A percentile compares a stretch with the other conserved stretches of the same genome.
phyloP scores from a whole-genome alignment of 495 filamentous ascomycete genomes.

The Lophiostoma macrostomum region DNA sequence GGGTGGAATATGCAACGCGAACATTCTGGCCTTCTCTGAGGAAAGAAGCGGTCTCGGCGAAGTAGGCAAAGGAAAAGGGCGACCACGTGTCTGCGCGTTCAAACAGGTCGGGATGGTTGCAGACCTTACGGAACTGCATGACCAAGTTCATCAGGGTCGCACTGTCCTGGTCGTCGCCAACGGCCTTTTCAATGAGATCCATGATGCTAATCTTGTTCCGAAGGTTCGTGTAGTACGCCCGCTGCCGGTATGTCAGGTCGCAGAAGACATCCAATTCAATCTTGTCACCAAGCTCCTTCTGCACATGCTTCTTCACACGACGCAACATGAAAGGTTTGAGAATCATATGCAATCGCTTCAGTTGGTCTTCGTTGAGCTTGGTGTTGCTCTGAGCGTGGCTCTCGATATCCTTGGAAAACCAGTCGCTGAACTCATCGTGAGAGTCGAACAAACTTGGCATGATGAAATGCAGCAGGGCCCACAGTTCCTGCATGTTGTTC shows the following conservation, averaged over 20 bases:
- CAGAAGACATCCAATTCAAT: slow-evolving; percentile 96
- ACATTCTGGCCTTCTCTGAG: slow-evolving; percentile 80
- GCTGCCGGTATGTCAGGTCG: slow-evolving; percentile 93
- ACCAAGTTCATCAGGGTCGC: slow-evolving; percentile 98
- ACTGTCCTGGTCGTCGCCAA: slow-evolving; percentile 91
- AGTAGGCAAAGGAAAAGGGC: slow-evolving; percentile 75
- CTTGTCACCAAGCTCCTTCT: slow-evolving; percentile 98
- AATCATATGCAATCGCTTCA: slow-evolving; percentile 96
- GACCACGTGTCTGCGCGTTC: slow-evolving; percentile 90
- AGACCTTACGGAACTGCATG: slow-evolving; percentile 99
- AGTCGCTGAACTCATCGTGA: slow-evolving; percentile 98
- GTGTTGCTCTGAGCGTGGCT: slow-evolving; percentile 98
- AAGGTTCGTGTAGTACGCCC: slow-evolving; percentile 86
- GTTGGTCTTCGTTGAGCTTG: slow-evolving; percentile 95
- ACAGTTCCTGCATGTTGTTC: slow-evolving; percentile 99
- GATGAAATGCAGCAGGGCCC: slow-evolving; percentile 97
- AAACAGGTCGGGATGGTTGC: slow-evolving; percentile 96
- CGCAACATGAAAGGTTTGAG: slow-evolving; percentile 99
- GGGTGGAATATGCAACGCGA: slow-evolving; percentile 80
- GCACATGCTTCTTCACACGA: slow-evolving; percentile 98
- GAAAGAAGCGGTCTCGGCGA: slow-evolving; percentile 93
- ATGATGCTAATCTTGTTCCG: slow-evolving; percentile 97
- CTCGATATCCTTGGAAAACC: slow-evolving; percentile 99
- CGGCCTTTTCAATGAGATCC: slow-evolving; percentile 95
- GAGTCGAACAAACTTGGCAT: slow-evolving; percentile 98